Base-by-base conservation (phyloP, 129 eudicot species). In the Arctium lappa region DNA sequence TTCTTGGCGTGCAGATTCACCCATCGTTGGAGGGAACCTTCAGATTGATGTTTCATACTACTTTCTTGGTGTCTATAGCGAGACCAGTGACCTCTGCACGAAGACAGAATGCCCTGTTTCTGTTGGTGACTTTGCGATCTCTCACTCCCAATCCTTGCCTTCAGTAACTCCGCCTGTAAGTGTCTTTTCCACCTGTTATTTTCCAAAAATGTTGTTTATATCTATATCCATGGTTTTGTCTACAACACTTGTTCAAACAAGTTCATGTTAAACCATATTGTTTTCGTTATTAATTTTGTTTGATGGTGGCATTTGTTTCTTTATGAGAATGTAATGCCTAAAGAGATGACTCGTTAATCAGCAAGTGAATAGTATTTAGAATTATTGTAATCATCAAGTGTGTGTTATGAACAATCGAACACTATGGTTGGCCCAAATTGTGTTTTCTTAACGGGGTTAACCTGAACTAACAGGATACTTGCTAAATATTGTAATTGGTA, bases 161-260 rank as follows among this genome's bases (percentile, higher is more conserved):
- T 92, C 92, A 65, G 75, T 81, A 79, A 92, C 98, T 84, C 98
- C 98, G 34, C 98, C 98, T 44, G 98, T 95, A 86, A 92, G 98
- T 92, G 63, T 40, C 82, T 77, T 56, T 42, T 18, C 69, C 66
- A 50, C 62, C 63, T 80, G 2, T 29, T 44, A 9, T n/a, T 71
- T 6, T 16, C 1, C 8, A 4, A 18, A 11, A 73, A 8, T 34
- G 68, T 12, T 38, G 50, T 46, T 73, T 16, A 65, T 42, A 3
- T 34, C 29, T 73, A 40, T 30, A 10, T 56, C 7, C 65, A 72
- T 78, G 70, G 39, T 22, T 73, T 65, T 31, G 15, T 4, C 68
- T 29, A 53, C n/a, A 44, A 44, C 34, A 12, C 5, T 60, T 32
- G 32, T 48, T 16, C 9, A 48, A 63, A 30, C 6, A 30, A 2